Base-by-base conservation (phyloP, 192 early-diverging fungal genomes). In the Backusella psychrophila region DNA sequence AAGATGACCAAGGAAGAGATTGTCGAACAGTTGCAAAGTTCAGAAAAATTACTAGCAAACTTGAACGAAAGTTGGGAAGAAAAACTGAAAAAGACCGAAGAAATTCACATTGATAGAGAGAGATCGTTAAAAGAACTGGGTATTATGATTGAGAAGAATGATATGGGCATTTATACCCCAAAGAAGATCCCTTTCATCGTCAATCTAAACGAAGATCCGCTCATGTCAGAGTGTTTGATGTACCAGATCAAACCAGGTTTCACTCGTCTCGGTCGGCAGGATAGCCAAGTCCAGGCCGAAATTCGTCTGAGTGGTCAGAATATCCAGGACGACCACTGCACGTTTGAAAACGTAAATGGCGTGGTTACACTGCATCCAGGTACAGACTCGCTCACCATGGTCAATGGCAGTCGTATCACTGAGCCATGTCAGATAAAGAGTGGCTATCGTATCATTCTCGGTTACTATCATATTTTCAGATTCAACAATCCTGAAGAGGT, bases 401-500 rank as follows among this genome's bases (percentile, higher is more conserved):
- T 96, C 29, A 96, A 96, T 68, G 94, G 94, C 14, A 83, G 85
- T 35, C 88, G 85, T 23, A 90, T 94, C 29, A 77, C 53, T 9
- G 82, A 83, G 66, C 80, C 89, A 1, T 82, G 80, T 70, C 85
- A 79, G 41, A 79, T 96, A 21, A 81, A 84, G 39, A 93, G 91
- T 0, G 94, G 94, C 5, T 92, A 85, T 73, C 90, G 95, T 53
- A 83, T 96, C 49, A 94, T 95, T 56, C 81, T 96, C 19, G 94
- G 93, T 35, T 86, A 89, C 44, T 87, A 91, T 69, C 94, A 93
- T 78, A 92, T 96, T 1, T 96, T 95, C 72, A 82, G 94, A 4
- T 93, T 95, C 68, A 95, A 93, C 70, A 85, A 96, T 76, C 95
- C 95, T 1, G 91, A 89, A 69, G 93, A 96, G 73, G 94, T 88